phyloP scores from a whole-genome alignment of 768 basidiomycete species.

The Leccinellum rugosiceps region DNA sequence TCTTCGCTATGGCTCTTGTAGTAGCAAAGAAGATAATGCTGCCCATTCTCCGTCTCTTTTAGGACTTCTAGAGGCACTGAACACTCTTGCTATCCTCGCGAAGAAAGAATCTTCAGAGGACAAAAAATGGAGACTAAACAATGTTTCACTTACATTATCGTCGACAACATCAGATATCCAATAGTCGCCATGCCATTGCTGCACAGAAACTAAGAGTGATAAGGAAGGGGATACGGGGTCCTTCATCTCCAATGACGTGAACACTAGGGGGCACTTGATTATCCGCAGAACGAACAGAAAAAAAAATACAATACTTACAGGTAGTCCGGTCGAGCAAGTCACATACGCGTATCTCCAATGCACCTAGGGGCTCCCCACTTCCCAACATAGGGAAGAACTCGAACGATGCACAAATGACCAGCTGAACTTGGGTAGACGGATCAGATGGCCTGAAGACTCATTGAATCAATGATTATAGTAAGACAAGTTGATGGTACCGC shows the following conservation, averaged over 20 bases:
- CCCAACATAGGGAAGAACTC: neutral
- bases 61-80: neutral
- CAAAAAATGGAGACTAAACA: neutral
- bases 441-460: neutral
- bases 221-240: neutral
- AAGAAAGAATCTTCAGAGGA: neutral
- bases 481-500: neutral
- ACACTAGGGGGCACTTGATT: neutral
- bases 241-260: neutral
- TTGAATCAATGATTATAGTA: neutral
- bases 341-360: no score
- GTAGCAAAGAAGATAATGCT: neutral
- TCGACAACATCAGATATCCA: neutral
- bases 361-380: neutral
- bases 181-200: neutral
- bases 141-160: neutral
- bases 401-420: neutral
- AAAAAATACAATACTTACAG: neutral
- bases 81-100: neutral
- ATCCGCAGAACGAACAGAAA: no score
- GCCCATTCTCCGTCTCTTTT: constrained; percentile 3
- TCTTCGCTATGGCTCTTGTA: neutral
- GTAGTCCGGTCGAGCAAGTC: neutral
- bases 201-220: constrained; percentile 1
- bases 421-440: neutral